Conservation (phyloP, 2,329 filamentous ascomycete genomes). For the Purpureocillium lavendulum region DNA sequence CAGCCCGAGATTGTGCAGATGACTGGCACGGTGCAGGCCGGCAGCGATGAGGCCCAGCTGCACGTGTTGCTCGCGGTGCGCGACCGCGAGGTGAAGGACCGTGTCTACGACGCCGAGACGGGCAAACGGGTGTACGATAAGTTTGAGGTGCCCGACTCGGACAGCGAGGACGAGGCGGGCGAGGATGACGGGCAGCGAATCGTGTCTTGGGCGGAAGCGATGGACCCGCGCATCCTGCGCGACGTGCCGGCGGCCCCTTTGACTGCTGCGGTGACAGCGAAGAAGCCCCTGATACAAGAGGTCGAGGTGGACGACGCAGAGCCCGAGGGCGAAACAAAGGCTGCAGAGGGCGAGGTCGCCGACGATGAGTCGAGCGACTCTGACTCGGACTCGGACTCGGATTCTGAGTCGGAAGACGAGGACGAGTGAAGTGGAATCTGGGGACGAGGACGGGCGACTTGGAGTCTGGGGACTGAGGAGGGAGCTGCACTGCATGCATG, state of each 20-base stretch:
- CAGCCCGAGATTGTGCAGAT: slow-evolving; percentile 54
- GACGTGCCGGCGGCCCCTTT: slow-evolving; percentile 11
- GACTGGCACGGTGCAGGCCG: slow-evolving; percentile 56
- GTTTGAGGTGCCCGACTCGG: slow-evolving; percentile 64
- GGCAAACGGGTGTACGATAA: slow-evolving; percentile 68
- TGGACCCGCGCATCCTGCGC: slow-evolving; percentile 58
- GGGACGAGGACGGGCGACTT: too few relatives aligned
- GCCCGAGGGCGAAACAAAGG: neutral
- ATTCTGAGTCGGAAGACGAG: too few relatives aligned
- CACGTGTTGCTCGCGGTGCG: slow-evolving; percentile 59
- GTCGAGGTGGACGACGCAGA: slow-evolving; percentile 1
- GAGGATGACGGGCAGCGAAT: slow-evolving; percentile 55
- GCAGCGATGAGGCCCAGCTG: slow-evolving; percentile 43
- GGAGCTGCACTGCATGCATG: too few relatives aligned
- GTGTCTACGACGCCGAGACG: slow-evolving; percentile 54
- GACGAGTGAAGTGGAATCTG: too few relatives aligned
- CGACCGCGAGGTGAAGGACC: slow-evolving; percentile 53
- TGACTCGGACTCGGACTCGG: too few relatives aligned
- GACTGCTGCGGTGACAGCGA: too few relatives aligned
- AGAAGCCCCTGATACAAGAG: neutral
- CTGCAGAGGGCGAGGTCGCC: neutral
- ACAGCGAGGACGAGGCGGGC: slow-evolving; percentile 45
- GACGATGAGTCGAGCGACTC: too few relatives aligned
- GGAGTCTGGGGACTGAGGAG: too few relatives aligned
- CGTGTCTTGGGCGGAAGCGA: slow-evolving; percentile 53